Evolutionary conservation across 192 early-diverging fungal species (phyloP).

Genomic region (Funneliformis mosseae): DNA sequence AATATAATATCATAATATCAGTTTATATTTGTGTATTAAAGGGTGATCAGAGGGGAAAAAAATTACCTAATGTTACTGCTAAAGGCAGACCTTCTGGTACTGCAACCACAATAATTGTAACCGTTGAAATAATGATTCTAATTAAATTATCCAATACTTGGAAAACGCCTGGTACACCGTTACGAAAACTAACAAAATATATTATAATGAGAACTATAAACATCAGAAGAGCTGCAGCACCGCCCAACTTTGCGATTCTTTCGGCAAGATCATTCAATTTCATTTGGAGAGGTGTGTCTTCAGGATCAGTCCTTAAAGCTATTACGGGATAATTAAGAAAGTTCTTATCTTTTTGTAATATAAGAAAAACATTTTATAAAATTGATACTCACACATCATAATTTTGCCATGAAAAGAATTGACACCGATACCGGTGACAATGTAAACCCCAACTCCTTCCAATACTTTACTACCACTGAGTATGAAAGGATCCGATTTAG

Average conservation of each 20-base stretch:
- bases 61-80: constrained; percentile 82
- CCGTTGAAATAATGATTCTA: constrained; percentile 83
- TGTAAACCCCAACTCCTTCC: constrained; percentile 85
- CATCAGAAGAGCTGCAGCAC: constrained; percentile 84
- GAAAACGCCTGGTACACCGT: constrained; percentile 47
- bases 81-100: constrained; percentile 98
- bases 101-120: constrained; percentile 96
- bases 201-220: constrained; percentile 84
- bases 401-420: constrained; percentile 89
- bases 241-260: constrained; percentile 91
- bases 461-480: constrained; percentile 91
- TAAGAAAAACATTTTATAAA: no score
- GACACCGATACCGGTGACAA: constrained; percentile 82
- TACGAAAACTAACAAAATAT: constrained; percentile 70
- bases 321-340: neutral
- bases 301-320: constrained; percentile 76
- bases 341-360: no score
- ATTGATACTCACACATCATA: constrained; percentile 60
- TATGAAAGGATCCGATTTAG: constrained; percentile 75
- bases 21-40: neutral
- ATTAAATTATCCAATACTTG: constrained; percentile 66
- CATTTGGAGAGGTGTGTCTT: constrained; percentile 90
- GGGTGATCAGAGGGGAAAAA: neutral
- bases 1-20: constrained; percentile 15
- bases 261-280: constrained; percentile 91